Evolutionary conservation across 208 protist species (phyloP).

Genomic region (Trypanosomatidae sp.): DNA sequence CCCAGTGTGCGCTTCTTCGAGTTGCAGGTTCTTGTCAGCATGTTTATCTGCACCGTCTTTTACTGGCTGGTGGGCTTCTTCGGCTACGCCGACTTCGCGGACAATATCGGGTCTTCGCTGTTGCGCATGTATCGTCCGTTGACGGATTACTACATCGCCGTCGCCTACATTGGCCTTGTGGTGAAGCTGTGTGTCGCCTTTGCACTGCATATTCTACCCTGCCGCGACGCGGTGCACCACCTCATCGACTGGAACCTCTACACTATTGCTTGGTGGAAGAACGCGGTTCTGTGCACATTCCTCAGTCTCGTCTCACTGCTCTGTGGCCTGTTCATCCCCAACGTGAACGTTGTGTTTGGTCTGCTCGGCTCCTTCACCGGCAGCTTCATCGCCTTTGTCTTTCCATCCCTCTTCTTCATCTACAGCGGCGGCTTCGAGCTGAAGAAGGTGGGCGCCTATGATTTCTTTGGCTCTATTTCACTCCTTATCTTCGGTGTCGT

Average conservation of each 20-base stretch:
- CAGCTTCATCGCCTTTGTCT: conserved; percentile 69
- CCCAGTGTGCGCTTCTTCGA: conserved; percentile 44
- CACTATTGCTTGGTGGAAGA: conserved; percentile 57
- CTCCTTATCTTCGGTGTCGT: conserved; percentile 52
- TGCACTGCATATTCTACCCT: conserved; percentile 64
- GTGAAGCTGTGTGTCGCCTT: conserved; percentile 78
- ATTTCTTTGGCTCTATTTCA: conserved; percentile 38
- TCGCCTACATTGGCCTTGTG: conserved; percentile 69
- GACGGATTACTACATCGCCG: conserved; percentile 51
- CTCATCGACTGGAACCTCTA: conserved; percentile 52
- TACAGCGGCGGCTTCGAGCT: conserved; percentile 50
- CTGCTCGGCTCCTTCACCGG: conserved; percentile 66
- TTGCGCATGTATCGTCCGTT: conserved; percentile 63
- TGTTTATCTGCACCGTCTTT: conserved; percentile 66
- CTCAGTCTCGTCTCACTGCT: conserved; percentile 50
- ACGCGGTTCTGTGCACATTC: conserved; percentile 39
- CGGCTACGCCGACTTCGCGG: conserved; percentile 70
- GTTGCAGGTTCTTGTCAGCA: conserved; percentile 44
- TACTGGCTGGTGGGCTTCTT: conserved; percentile 79
- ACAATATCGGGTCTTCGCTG: conserved; percentile 39
- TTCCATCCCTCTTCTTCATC: conserved; percentile 77
- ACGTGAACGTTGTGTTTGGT: conserved; percentile 74
- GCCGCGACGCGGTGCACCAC: conserved; percentile 63
- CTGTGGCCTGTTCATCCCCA: conserved; percentile 64
- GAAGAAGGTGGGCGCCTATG: conserved; percentile 31